Evolutionary conservation across 768 basidiomycete species (phyloP).

Genomic region (Hirschioporus abietinus): DNA sequence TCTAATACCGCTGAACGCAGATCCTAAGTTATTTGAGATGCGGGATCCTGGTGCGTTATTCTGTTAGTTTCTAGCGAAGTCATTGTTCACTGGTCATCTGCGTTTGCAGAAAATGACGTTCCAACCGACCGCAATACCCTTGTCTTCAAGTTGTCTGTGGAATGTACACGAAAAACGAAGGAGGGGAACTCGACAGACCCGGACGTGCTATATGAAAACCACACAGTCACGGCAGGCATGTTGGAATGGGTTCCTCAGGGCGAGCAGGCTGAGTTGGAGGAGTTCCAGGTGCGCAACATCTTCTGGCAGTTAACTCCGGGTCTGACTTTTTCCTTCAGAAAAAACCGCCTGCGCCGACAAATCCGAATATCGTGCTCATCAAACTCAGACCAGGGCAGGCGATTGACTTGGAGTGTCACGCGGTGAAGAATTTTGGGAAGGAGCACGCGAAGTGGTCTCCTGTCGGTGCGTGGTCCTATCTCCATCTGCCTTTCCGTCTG

Average conservation of each 20-base stretch:
- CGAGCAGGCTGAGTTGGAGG: constrained; percentile 50
- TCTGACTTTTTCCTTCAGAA: not conserved
- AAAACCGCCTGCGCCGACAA: constrained; percentile 5
- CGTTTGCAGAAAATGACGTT: constrained; percentile 40
- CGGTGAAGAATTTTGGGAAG: constrained; percentile 86
- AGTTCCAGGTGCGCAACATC: constrained; percentile 40
- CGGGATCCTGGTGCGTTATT: constrained; percentile 18
- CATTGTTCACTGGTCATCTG: not conserved
- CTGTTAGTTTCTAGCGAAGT: not conserved
- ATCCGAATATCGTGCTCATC: constrained; percentile 77
- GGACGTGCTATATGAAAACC: constrained; percentile 62
- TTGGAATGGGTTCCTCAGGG: constrained; percentile 79
- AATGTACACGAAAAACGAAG: constrained; percentile 56
- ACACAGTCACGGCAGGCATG: constrained; percentile 61
- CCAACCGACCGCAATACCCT: constrained; percentile 89
- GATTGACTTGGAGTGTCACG: constrained; percentile 82
- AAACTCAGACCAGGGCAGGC: constrained; percentile 91
- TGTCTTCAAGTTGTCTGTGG: constrained; percentile 71
- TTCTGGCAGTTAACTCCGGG: not conserved
- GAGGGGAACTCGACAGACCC: constrained; percentile 38
- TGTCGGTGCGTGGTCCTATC: constrained; percentile 55
- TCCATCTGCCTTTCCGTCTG: not conserved
- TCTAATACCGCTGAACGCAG: constrained; percentile 81
- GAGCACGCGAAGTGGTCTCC: constrained; percentile 97
- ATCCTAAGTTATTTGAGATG: constrained; percentile 69